phyloP scores from a whole-genome alignment of 352 stramenopile species.

The Globisporangium okanoganense region DNA sequence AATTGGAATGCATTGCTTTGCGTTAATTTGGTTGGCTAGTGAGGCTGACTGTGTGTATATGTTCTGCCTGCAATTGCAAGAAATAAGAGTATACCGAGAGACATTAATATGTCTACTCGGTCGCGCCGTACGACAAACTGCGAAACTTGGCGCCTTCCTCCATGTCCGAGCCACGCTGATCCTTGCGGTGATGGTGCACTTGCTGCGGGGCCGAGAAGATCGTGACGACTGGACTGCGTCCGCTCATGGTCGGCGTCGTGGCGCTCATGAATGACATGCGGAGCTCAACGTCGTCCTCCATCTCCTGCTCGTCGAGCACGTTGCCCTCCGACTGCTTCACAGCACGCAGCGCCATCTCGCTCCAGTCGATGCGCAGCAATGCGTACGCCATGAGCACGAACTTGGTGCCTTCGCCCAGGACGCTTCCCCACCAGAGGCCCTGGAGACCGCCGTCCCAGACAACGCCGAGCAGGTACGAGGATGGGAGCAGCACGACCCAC shows the following conservation, averaged over 20 bases:
- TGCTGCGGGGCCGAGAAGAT: conserved; percentile 55
- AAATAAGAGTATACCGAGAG: neutral
- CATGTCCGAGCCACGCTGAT: conserved; percentile 10
- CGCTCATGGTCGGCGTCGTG: conserved; percentile 59
- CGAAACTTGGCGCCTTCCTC: conserved; percentile 17
- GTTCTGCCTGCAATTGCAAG: neutral
- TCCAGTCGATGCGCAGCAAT: conserved; percentile 65
- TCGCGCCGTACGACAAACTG: conserved; percentile 20
- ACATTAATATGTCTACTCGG: neutral
- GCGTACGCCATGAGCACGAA: conserved; percentile 59
- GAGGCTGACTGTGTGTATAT: neutral
- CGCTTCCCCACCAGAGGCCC: conserved; percentile 74
- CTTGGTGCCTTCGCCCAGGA: conserved; percentile 68
- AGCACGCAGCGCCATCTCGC: conserved; percentile 54
- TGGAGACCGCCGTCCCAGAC: conserved; percentile 41
- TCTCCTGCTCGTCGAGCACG: conserved; percentile 42
- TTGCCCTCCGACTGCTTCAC: conserved; percentile 64
- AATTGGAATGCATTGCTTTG: neutral
- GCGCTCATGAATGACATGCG: conserved; percentile 53
- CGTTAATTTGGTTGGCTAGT: neutral
- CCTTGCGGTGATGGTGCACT: conserved; percentile 31
- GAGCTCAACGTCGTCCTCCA: conserved; percentile 59
- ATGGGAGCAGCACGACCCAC: conserved; percentile 67
- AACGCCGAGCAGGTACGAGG: conserved; percentile 58
- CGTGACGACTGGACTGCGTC: conserved; percentile 48